phyloP scores from a whole-genome alignment of 1,139 yeast genomes.

The Suhomyces kunorum region DNA sequence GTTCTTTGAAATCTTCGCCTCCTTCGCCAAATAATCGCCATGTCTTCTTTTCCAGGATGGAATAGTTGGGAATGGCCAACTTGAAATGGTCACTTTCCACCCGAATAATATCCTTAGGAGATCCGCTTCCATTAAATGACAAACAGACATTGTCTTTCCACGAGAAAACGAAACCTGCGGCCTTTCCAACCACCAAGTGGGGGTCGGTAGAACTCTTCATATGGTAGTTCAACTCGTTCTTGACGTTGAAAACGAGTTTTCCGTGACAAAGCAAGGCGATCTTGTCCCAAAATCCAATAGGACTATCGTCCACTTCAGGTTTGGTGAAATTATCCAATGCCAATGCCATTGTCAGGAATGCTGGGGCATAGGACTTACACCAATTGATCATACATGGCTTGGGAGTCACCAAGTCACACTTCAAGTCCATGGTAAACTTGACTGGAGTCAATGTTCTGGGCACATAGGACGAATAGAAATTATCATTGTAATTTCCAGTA shows the following conservation, averaged over 20 bases:
- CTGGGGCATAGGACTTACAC: constrained; percentile 48
- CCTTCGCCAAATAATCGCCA: constrained; percentile 41
- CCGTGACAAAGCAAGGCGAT: constrained; percentile 43
- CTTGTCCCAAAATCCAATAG: constrained; percentile 74
- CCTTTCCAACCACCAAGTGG: constrained; percentile 63
- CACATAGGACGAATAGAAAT: constrained; percentile 41
- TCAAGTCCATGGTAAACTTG: constrained; percentile 39
- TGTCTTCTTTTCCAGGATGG: constrained; percentile 33
- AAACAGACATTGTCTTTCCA: constrained; percentile 71
- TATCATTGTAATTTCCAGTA: constrained; percentile 23
- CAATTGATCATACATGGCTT: constrained; percentile 45
- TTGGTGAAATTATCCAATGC: constrained; percentile 62
- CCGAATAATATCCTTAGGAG: constrained; percentile 62
- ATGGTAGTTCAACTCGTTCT: constrained; percentile 51
- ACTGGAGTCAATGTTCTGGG: constrained; percentile 51
- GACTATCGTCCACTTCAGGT: constrained; percentile 81
- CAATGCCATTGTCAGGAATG: constrained; percentile 35
- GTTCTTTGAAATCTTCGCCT: constrained; percentile 16
- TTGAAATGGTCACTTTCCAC: constrained; percentile 67
- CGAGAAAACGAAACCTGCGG: constrained; percentile 78
- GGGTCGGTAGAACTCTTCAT: constrained; percentile 76
- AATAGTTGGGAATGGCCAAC: constrained; percentile 64
- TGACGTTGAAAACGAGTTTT: constrained; percentile 56
- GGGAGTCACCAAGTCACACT: constrained; percentile 37
- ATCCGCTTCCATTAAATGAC: constrained; percentile 59